Evolutionary conservation across 2,329 filamentous ascomycete genomes (phyloP).

Genomic region (Hypoxylon sp.): DNA sequence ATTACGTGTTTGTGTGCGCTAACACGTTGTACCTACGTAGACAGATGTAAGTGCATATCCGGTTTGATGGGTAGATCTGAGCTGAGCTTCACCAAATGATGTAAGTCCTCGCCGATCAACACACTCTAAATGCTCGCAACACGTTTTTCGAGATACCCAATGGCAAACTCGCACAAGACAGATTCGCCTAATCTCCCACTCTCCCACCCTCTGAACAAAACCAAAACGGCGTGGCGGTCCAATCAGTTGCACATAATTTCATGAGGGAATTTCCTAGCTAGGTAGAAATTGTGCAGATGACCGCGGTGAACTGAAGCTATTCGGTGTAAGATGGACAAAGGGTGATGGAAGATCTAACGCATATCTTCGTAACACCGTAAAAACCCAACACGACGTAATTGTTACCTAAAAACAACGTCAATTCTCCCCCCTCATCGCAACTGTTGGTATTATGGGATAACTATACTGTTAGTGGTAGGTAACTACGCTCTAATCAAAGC

Average conservation of each 20-base stretch:
- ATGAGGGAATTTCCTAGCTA: slow-evolving; percentile 7
- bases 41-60: slow-evolving; percentile 8
- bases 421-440: background rate
- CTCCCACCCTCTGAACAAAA: background rate
- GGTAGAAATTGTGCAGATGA: background rate
- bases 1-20: background rate
- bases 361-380: slow-evolving; percentile 19
- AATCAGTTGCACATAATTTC: slow-evolving; percentile 8
- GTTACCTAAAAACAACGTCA: slow-evolving; percentile 37
- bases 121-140: slow-evolving; percentile 15
- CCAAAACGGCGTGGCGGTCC: background rate
- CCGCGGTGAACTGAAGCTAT: slow-evolving; percentile 2
- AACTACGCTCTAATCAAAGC: slow-evolving; percentile 26
- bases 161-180: background rate
- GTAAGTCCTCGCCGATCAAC: slow-evolving; percentile 36
- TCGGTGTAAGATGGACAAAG: slow-evolving; percentile 6
- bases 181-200: slow-evolving; percentile 1
- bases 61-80: slow-evolving; percentile 27
- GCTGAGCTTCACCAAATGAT: slow-evolving; percentile 39
- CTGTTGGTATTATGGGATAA: background rate
- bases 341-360: slow-evolving; percentile 12
- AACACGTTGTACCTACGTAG: background rate
- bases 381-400: slow-evolving; percentile 25
- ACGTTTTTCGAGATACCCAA: slow-evolving; percentile 17
- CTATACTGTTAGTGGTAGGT: background rate